These are phyloP conservation scores for Paragyromitra xinjiangensis DNA, from an alignment of 495 filamentous ascomycete genomes.

Conservation along the genomic window DNA sequence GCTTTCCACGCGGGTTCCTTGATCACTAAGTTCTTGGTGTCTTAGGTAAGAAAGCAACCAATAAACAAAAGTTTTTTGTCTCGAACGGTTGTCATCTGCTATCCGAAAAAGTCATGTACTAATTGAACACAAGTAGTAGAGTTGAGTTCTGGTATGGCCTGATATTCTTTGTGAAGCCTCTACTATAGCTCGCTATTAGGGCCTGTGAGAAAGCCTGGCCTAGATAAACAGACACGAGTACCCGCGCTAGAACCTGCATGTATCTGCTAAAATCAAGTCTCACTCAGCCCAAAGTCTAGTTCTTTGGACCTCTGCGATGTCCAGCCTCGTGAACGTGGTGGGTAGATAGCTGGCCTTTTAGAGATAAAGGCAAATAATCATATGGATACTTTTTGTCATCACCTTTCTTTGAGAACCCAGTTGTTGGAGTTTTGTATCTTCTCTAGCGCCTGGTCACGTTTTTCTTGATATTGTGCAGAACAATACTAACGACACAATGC, in stretches of 20 bases:
- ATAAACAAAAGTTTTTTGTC: background rate
- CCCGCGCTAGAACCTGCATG: background rate
- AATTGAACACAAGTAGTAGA: background rate
- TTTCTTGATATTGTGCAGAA: constrained; percentile 51
- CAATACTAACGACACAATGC: constrained; percentile 43
- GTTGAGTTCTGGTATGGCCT: background rate
- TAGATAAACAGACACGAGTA: background rate
- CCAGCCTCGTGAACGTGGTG: background rate
- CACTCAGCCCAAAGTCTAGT: background rate
- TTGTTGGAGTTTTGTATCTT: constrained; percentile 16
- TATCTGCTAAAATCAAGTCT: background rate
- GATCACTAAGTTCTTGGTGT: background rate
- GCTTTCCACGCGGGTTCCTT: background rate
- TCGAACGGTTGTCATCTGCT: background rate
- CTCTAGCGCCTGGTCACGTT: constrained; percentile 17
- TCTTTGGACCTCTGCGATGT: background rate
- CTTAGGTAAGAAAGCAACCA: constrained; percentile 11
- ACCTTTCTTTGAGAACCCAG: constrained; percentile 50
- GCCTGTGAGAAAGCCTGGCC: background rate
- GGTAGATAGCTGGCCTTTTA: background rate
- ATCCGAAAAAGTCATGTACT: background rate
- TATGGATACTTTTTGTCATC: constrained; percentile 25
- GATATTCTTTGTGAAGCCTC: background rate
- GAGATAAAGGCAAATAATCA: background rate
- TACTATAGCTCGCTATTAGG: background rate